A percentile compares a stretch with the other conserved stretches of the same genome.
Evolutionary conservation across 441 rosid species (phyloP).

Genomic region (Isatis lusitanica): DNA sequence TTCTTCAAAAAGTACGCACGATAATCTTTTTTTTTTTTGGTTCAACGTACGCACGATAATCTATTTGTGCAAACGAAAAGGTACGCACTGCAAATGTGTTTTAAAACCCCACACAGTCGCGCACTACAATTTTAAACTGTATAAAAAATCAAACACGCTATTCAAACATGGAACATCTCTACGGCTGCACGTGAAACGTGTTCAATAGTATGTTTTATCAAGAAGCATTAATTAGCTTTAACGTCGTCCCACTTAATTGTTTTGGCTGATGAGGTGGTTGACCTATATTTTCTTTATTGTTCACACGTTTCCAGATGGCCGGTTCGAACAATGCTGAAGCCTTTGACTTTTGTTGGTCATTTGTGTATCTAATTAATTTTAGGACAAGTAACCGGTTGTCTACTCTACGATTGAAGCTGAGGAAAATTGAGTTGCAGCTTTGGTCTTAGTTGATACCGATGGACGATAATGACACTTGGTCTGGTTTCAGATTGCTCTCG

Average conservation of each 20-base stretch:
- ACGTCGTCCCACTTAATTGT: neutral
- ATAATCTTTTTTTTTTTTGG: neutral
- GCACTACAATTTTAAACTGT: conserved; percentile 1
- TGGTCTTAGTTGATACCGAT: neutral
- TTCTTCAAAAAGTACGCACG: neutral
- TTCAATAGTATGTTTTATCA: neutral
- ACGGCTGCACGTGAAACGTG: conserved; percentile 20
- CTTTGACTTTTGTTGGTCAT: neutral
- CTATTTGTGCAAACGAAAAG: neutral
- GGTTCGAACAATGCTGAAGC: conserved; percentile 10
- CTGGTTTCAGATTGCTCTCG: too few relatives aligned
- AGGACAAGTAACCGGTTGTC: too few relatives aligned
- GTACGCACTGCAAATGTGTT: conserved; percentile 4
- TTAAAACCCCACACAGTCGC: neutral
- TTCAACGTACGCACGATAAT: neutral
- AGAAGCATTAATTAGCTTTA: neutral
- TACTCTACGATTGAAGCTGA: neutral
- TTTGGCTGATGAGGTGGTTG: neutral
- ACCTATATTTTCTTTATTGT: neutral
- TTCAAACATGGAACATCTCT: conserved; percentile 7
- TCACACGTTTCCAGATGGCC: neutral
- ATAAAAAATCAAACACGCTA: neutral
- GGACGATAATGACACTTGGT: neutral
- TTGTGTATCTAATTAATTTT: too few relatives aligned
- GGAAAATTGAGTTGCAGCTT: neutral